phyloP scores from a whole-genome alignment of 2,329 filamentous ascomycete species.

The Claviceps africana region DNA sequence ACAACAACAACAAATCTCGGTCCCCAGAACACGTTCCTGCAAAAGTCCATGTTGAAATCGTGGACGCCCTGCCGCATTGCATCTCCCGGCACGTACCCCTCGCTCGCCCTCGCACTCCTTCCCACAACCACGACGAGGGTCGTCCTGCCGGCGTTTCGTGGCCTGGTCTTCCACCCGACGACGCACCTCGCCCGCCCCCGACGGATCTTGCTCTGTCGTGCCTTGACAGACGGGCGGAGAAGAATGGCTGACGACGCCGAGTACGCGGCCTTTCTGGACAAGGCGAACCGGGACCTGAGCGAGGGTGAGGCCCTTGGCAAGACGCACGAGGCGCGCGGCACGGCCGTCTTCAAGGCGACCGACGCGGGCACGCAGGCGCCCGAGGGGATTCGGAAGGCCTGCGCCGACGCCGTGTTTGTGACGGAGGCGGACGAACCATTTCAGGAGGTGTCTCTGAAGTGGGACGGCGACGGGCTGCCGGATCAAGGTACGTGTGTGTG shows the following conservation, averaged over 20 bases:
- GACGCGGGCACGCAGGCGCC: constrained; percentile 48
- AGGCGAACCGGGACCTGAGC: constrained; percentile 68
- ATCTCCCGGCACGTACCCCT: too few relatives aligned
- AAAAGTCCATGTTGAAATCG: too few relatives aligned
- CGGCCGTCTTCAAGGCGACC: constrained; percentile 33
- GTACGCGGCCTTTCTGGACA: constrained; percentile 74
- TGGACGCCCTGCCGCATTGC: too few relatives aligned
- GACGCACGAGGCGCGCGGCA: constrained; percentile 11
- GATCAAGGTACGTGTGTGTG: constrained; percentile 38
- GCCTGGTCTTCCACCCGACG: too few relatives aligned
- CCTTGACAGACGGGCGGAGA: too few relatives aligned
- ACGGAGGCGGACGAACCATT: constrained; percentile 83
- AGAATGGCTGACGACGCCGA: constrained; percentile 65
- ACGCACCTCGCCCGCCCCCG: too few relatives aligned
- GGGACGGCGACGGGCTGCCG: constrained; percentile 39
- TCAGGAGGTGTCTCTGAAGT: constrained; percentile 57
- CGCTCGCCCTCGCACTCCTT: too few relatives aligned
- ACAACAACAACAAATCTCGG: too few relatives aligned
- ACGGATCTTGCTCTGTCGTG: too few relatives aligned
- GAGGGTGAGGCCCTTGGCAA: constrained; percentile 19
- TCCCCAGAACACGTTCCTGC: too few relatives aligned
- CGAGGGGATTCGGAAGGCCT: constrained; percentile 33
- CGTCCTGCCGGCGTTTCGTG: too few relatives aligned
- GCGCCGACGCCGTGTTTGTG: constrained; percentile 48
- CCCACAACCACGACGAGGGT: not conserved